Evolutionary conservation across 306 rosid genomes (phyloP).

Genomic region (cucumber (Cucumis sativus)): DNA sequence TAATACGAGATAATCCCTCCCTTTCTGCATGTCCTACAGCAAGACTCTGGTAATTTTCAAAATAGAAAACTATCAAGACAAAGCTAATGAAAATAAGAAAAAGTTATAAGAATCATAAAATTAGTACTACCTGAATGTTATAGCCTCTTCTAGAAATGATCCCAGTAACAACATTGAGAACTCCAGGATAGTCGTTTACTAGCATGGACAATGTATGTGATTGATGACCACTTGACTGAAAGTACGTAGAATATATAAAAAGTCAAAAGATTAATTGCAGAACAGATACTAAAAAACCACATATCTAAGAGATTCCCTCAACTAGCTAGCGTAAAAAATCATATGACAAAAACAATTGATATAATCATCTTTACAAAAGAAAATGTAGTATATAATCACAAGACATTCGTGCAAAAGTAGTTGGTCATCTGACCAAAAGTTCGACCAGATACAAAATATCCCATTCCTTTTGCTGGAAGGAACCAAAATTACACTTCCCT

Average conservation of each 20-base stretch:
- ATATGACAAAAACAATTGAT: neutral
- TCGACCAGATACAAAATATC: neutral
- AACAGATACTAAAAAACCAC: neutral
- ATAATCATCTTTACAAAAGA: neutral
- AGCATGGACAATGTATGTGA: slow-evolving; percentile 54
- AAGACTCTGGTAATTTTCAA: slow-evolving; percentile 25
- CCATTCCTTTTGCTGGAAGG: neutral
- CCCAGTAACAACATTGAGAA: slow-evolving; percentile 47
- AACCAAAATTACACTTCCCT: neutral
- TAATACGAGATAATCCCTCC: slow-evolving; percentile 49
- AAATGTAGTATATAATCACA: neutral
- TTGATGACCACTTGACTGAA: slow-evolving; percentile 38
- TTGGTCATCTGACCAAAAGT: neutral
- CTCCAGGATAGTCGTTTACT: slow-evolving; percentile 45
- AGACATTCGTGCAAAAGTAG: neutral
- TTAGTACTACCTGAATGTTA: slow-evolving; percentile 43
- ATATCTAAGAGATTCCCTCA: neutral
- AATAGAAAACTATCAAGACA: neutral
- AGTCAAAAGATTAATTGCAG: neutral
- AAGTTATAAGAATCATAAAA: neutral
- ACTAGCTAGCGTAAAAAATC: neutral
- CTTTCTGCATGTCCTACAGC: slow-evolving; percentile 55
- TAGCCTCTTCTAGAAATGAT: slow-evolving; percentile 53
- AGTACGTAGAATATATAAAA: neutral
- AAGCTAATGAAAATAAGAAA: neutral